Conservation (phyloP, 495 filamentous ascomycete species). For the Penicillium arizonense region DNA sequence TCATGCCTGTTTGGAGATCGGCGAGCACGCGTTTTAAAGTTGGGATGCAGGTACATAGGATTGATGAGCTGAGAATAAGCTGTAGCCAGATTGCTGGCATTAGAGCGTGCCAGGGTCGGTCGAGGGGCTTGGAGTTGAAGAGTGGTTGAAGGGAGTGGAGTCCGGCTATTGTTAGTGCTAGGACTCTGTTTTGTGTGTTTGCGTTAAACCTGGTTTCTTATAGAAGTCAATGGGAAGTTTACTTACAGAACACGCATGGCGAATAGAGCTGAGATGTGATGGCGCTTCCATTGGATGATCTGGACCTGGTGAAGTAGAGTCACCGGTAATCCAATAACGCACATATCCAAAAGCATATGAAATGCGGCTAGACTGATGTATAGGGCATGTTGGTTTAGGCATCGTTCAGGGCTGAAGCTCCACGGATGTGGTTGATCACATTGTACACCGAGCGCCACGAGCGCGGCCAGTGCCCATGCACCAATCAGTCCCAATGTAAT, state of each 20-base stretch:
- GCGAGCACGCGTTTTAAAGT: constrained; percentile 12
- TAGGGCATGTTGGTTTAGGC: constrained; percentile 9
- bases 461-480: background rate
- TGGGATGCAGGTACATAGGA: constrained; percentile 16
- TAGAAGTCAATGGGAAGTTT: background rate
- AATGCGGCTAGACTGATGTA: background rate
- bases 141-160: constrained; percentile 4
- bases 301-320: constrained; percentile 9
- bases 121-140: background rate
- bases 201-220: background rate
- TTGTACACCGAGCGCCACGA: constrained; percentile 7
- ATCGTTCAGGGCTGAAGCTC: constrained; percentile 1
- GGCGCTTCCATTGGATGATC: constrained; percentile 5
- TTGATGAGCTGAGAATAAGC: constrained; percentile 10
- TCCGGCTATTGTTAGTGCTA: constrained; percentile 6
- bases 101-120: constrained; percentile 5
- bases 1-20: constrained; percentile 19
- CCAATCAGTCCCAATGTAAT: constrained; percentile 2
- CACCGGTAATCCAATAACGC: constrained; percentile 3
- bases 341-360: constrained; percentile 9
- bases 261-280: constrained; percentile 10
- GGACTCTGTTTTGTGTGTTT: background rate
- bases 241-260: constrained; percentile 10
- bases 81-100: constrained; percentile 19
- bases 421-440: constrained; percentile 4